A percentile compares a stretch with the other conserved stretches of the same genome.
These are phyloP conservation scores for Eremomyces bilateralis DNA, from an alignment of 495 filamentous ascomycete species.

Conservation along the genomic window DNA sequence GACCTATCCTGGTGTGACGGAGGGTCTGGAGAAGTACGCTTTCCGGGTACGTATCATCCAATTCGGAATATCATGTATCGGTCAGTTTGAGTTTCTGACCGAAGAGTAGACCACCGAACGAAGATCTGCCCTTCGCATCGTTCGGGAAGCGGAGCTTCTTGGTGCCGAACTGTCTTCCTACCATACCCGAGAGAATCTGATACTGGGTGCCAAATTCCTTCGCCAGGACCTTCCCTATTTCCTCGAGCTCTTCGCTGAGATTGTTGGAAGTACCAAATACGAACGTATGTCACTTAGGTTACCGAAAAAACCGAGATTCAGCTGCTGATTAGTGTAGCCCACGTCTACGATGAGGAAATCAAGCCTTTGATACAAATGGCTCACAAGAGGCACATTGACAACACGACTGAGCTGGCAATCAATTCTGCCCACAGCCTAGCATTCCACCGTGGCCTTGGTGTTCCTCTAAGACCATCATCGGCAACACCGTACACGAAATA, in stretches of 20 bases:
- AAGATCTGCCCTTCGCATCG: slow-evolving; percentile 75
- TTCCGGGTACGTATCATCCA: slow-evolving; percentile 91
- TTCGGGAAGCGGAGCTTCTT: slow-evolving; percentile 82
- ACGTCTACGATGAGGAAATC: slow-evolving; percentile 77
- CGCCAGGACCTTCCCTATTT: slow-evolving; percentile 94
- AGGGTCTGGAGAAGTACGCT: slow-evolving; percentile 77
- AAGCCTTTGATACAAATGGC: slow-evolving; percentile 44
- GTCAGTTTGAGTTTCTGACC: too few relatives aligned
- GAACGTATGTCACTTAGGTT: slow-evolving; percentile 10
- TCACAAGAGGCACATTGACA: slow-evolving; percentile 42
- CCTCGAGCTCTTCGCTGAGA: slow-evolving; percentile 81
- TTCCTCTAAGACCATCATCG: slow-evolving; percentile 44
- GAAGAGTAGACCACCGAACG: slow-evolving; percentile 73
- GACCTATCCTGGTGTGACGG: slow-evolving; percentile 65
- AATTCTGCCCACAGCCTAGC: slow-evolving; percentile 73
- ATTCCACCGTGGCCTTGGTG: slow-evolving; percentile 85
- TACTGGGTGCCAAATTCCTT: slow-evolving; percentile 84
- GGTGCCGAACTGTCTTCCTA: slow-evolving; percentile 66
- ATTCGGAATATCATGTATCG: too few relatives aligned
- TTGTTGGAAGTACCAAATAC: slow-evolving; percentile 70
- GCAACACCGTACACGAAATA: slow-evolving; percentile 53
- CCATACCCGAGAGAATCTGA: slow-evolving; percentile 80
- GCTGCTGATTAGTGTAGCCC: slow-evolving; percentile 28
- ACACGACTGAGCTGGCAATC: slow-evolving; percentile 49
- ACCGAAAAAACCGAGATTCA: not conserved